These are phyloP conservation scores for Leonotis leonurus DNA, from an alignment of 257 asterid species.

Conservation along the genomic window DNA sequence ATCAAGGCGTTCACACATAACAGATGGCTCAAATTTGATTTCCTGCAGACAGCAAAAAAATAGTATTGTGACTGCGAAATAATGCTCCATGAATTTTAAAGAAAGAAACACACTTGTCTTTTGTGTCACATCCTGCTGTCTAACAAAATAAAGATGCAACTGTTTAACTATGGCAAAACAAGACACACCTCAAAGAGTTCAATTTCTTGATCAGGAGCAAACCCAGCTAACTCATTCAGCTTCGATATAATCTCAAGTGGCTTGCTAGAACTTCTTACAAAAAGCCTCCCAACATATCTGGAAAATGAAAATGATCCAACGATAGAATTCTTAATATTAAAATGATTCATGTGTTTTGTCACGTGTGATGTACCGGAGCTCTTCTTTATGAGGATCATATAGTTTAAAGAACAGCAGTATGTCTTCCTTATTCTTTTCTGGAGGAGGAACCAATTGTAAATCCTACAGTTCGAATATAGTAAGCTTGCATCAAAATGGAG, in stretches of 20 bases:
- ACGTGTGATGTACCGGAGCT: constrained; percentile 52
- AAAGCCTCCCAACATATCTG: constrained; percentile 82
- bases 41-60: constrained; percentile 47
- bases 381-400: constrained; percentile 83
- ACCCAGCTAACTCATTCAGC: constrained; percentile 83
- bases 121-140: not conserved
- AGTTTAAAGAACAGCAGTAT: constrained; percentile 88
- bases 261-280: constrained; percentile 68
- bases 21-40: constrained; percentile 86
- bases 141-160: not conserved
- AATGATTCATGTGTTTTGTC: not conserved
- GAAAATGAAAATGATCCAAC: constrained; percentile 13
- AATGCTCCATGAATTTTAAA: constrained; percentile 8
- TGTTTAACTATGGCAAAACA: not conserved
- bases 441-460: constrained; percentile 56
- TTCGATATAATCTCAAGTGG: constrained; percentile 63
- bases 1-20: constrained; percentile 96
- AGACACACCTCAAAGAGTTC: constrained; percentile 85
- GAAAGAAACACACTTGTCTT: constrained; percentile 4
- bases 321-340: not conserved
- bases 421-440: constrained; percentile 81
- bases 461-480: constrained; percentile 39
- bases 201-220: constrained; percentile 81
- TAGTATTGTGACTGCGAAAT: not conserved
- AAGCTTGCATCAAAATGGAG: constrained; percentile 16